Evolutionary conservation across 2,329 filamentous ascomycete genomes (phyloP), one percentile per base, ranked within the genome.

Genomic region (Talaromyces sp.): DNA sequence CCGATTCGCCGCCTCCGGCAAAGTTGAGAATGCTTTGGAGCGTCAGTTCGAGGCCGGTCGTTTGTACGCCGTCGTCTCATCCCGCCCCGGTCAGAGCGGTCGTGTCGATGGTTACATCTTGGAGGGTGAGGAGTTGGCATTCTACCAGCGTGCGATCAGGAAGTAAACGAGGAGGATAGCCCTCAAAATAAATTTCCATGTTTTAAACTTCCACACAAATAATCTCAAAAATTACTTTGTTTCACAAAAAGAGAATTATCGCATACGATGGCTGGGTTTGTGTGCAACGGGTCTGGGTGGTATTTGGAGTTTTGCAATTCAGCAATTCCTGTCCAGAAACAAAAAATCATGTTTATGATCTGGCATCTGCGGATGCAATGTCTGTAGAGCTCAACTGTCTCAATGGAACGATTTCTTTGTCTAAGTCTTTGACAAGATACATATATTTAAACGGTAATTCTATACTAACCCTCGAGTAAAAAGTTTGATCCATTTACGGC

Each of bases 31-130:
- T 71, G 86, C 91, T 70, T 81, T 99, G 70, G 95, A 99, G 91
- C 93, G 91, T 85, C 95, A 99, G 85, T 99, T 99, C 84, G 95
- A 98, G 89, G 93, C 95, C 73, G 93, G 93, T 87, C 93, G 96
- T 83, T 84, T 99, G 73, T 97, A 89, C 83, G 95, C 95, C 75
- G 90, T 97, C 73, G 84, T 99, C 75, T 86, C 93, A 74, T 95
- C 90, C 80, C 88, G 95, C 77, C 95, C 95, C 71, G 95, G 95
- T 75, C 95, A 99, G 90, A 95, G 91, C 80, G 95, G 95, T 76
- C 92, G 95, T 83, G 88, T 86, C 76, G 95, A 99, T 80, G 95
- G 95, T 71, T 99, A 99, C 86, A 89, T 99, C 81, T 86, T 99
- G 71, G 95, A 99, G 89, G 95, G 95, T 76, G 95, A 99, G 82